Evolutionary conservation across 2,329 filamentous ascomycete genomes (phyloP).

Genomic region (Penicillium sp.): DNA sequence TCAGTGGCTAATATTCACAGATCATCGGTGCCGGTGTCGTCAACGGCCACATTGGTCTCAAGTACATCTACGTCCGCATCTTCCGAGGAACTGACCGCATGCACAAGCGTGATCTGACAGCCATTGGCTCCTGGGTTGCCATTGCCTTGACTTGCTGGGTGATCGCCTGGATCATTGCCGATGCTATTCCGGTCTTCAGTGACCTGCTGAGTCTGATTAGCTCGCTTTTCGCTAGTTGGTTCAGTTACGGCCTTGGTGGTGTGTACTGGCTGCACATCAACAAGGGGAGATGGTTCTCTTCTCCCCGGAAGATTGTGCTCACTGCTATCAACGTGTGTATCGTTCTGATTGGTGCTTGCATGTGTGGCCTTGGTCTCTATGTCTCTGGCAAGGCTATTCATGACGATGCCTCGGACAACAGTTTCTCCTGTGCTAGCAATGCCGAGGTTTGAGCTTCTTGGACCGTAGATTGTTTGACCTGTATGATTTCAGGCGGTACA

Average conservation of each 20-base stretch:
- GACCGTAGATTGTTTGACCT: neutral
- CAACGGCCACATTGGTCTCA: slow-evolving; percentile 62
- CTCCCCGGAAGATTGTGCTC: slow-evolving; percentile 44
- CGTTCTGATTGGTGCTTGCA: slow-evolving; percentile 34
- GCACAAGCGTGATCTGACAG: slow-evolving; percentile 47
- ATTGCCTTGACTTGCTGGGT: slow-evolving; percentile 57
- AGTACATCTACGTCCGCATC: slow-evolving; percentile 62
- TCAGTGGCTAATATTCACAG: slow-evolving; percentile 13
- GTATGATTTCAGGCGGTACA: neutral
- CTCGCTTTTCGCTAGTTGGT: slow-evolving; percentile 17
- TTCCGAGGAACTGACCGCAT: slow-evolving; percentile 58
- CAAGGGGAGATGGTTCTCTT: slow-evolving; percentile 40
- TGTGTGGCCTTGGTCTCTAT: slow-evolving; percentile 28
- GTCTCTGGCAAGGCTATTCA: slow-evolving; percentile 25
- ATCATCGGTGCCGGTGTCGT: slow-evolving; percentile 69
- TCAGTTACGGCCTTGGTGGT: slow-evolving; percentile 40
- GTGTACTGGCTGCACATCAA: slow-evolving; percentile 51
- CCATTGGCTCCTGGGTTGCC: slow-evolving; percentile 56
- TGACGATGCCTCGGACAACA: slow-evolving; percentile 30
- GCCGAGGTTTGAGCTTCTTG: slow-evolving; percentile 12
- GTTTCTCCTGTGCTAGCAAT: slow-evolving; percentile 42
- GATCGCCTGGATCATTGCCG: slow-evolving; percentile 63
- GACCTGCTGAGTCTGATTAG: slow-evolving; percentile 59
- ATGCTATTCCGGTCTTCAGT: slow-evolving; percentile 66
- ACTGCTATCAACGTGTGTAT: slow-evolving; percentile 46